A percentile compares a stretch with the other conserved stretches of the same genome.
Evolutionary conservation across 192 early-diverging fungal species (phyloP).

Genomic region (Gonapodya sp.): DNA sequence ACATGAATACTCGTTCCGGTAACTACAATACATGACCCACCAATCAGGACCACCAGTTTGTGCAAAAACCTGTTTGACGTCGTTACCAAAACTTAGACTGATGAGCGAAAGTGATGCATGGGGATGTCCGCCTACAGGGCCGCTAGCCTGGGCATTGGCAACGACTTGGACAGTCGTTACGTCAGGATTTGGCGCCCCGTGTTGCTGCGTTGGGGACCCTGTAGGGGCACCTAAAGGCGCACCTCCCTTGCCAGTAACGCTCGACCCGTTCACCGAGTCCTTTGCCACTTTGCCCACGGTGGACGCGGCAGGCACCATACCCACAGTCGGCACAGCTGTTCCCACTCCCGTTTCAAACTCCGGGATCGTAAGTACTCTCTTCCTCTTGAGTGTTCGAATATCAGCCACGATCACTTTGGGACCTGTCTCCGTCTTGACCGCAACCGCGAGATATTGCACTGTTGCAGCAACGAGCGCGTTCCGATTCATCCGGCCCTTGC

Average conservation of each 20-base stretch:
- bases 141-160: too few species aligned
- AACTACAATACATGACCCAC: constrained; percentile 24
- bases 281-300: neutral
- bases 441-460: neutral
- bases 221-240: too few species aligned
- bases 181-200: too few species aligned
- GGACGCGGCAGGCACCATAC: neutral
- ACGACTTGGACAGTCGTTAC: too few species aligned
- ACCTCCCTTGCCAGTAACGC: too few species aligned
- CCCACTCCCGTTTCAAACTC: neutral
- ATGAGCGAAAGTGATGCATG: constrained; percentile 31
- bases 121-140: too few species aligned
- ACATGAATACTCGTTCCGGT: neutral
- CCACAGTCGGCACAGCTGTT: neutral
- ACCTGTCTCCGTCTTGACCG: neutral
- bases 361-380: neutral
- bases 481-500: neutral
- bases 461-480: neutral
- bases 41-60: constrained; percentile 45
- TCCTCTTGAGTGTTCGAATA: neutral
- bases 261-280: too few species aligned
- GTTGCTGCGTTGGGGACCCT: too few species aligned
- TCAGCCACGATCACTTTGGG: neutral
- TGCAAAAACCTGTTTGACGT: constrained; percentile 45
- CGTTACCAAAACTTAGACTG: constrained; percentile 41